A percentile compares a stretch with the other conserved stretches of the same genome.
These are phyloP conservation scores for Metarhizium humberi DNA, from an alignment of 2,329 filamentous ascomycete species.

Conservation along the genomic window DNA sequence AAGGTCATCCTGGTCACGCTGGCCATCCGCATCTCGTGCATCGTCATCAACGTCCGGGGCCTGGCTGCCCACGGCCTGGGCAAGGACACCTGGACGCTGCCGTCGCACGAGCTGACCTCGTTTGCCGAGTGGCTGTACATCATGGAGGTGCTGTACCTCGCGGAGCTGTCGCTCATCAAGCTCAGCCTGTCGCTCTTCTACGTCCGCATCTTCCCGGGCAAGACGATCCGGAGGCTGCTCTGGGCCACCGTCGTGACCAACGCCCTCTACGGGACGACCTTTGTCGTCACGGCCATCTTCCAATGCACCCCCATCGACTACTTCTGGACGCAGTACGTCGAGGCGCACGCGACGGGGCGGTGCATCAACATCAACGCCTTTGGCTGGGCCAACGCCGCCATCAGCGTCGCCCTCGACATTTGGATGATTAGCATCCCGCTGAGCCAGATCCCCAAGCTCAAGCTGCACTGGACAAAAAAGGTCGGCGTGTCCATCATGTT, in stretches of 20 bases:
- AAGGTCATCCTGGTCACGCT: not conserved
- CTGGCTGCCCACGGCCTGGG: not conserved
- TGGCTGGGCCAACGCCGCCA: constrained; percentile 3
- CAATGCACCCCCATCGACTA: not conserved
- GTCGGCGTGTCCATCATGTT: constrained; percentile 1
- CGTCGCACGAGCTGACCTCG: not conserved
- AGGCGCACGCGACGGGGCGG: not conserved
- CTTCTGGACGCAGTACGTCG: constrained; percentile 1
- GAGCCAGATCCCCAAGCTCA: constrained; percentile 1
- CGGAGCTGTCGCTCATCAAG: constrained; percentile 1
- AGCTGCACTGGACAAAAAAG: constrained; percentile 4
- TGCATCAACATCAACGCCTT: constrained; percentile 4
- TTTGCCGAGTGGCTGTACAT: constrained; percentile 1
- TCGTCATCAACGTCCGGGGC: constrained; percentile 1
- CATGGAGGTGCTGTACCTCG: constrained; percentile 1
- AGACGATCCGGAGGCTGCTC: not conserved
- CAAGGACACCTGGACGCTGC: not conserved
- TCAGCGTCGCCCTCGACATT: constrained; percentile 1
- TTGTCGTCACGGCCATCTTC: not conserved
- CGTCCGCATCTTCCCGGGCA: constrained; percentile 1
- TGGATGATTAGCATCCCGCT: constrained; percentile 3
- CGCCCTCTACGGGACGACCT: not conserved
- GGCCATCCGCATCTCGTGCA: not conserved
- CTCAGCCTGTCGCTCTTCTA: constrained; percentile 1
- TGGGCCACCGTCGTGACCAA: not conserved